phyloP scores from a whole-genome alignment of 768 basidiomycete genomes.

The Ramaria sp. region DNA sequence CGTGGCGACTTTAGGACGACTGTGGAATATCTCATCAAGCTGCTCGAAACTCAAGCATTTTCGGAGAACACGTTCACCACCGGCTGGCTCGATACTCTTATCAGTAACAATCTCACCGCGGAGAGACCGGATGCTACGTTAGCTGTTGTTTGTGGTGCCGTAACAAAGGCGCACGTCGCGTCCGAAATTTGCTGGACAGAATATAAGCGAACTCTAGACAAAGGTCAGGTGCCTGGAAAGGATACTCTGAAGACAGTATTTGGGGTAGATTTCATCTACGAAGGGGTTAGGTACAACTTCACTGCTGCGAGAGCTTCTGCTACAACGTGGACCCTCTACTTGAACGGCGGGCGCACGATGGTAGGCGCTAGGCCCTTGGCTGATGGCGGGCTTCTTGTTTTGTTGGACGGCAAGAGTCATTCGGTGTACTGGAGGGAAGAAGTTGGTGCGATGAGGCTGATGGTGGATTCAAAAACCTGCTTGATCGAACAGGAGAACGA shows the following conservation, averaged over 20 bases:
- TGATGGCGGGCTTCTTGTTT: conserved; percentile 87
- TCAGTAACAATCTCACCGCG: conserved; percentile 94
- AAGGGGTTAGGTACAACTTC: conserved; percentile 89
- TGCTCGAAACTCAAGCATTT: conserved; percentile 92
- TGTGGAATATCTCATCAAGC: conserved; percentile 97
- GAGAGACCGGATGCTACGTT: conserved; percentile 89
- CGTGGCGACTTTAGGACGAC: conserved; percentile 98
- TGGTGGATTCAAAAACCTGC: conserved; percentile 96
- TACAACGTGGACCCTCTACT: conserved; percentile 86
- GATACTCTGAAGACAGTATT: conserved; percentile 96
- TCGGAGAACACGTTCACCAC: conserved; percentile 97
- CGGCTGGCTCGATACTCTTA: conserved; percentile 95
- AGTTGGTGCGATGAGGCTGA: conserved; percentile 83
- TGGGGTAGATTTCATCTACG: conserved; percentile 95
- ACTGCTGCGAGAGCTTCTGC: conserved; percentile 86
- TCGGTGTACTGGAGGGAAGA: conserved; percentile 98
- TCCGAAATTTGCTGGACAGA: conserved; percentile 84
- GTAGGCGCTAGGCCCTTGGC: conserved; percentile 89
- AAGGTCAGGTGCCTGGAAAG: conserved; percentile 93
- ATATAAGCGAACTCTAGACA: conserved; percentile 92
- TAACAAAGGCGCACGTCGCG: conserved; percentile 87
- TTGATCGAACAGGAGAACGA: conserved; percentile 99
- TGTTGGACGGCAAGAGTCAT: conserved; percentile 90
- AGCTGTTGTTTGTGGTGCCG: conserved; percentile 93
- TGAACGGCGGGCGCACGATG: conserved; percentile 89